A percentile compares a stretch with the other conserved stretches of the same genome.
Evolutionary conservation across 2,329 filamentous ascomycete genomes (phyloP).

Genomic region (Aspergillus arachidicola): DNA sequence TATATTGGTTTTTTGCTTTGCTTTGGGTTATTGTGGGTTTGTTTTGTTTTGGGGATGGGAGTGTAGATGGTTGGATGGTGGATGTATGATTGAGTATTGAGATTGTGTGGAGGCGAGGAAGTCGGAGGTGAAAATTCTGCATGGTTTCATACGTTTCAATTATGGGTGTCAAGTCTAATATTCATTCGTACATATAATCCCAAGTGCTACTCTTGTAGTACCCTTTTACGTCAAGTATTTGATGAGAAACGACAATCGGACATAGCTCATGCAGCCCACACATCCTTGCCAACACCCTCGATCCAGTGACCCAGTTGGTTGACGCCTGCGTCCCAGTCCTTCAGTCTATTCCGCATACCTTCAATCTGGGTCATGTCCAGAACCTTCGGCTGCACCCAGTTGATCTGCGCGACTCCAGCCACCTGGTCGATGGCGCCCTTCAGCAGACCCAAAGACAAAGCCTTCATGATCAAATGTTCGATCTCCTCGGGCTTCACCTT

Average conservation of each 20-base stretch:
- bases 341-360: constrained; percentile 82
- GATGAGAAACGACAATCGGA: neutral
- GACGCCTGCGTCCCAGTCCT: constrained; percentile 95
- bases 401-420: constrained; percentile 88
- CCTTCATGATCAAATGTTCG: constrained; percentile 98
- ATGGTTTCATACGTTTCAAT: neutral
- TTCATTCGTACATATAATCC: neutral
- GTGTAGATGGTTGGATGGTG: neutral
- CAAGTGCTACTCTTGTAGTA: constrained; percentile 8
- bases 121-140: neutral
- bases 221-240: constrained; percentile 2
- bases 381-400: constrained; percentile 99
- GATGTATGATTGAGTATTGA: neutral
- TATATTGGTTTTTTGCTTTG: neutral
- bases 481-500: constrained; percentile 91
- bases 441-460: constrained; percentile 87
- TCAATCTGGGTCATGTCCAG: constrained; percentile 94
- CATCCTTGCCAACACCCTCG: constrained; percentile 87
- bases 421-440: constrained; percentile 96
- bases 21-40: neutral
- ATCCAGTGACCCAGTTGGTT: constrained; percentile 98
- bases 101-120: neutral
- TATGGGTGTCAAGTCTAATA: constrained; percentile 4
- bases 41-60: neutral
- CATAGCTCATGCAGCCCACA: constrained; percentile 76